phyloP scores from a whole-genome alignment of 2,329 filamentous ascomycete genomes.

The Neodidymelliopsis sp. region DNA sequence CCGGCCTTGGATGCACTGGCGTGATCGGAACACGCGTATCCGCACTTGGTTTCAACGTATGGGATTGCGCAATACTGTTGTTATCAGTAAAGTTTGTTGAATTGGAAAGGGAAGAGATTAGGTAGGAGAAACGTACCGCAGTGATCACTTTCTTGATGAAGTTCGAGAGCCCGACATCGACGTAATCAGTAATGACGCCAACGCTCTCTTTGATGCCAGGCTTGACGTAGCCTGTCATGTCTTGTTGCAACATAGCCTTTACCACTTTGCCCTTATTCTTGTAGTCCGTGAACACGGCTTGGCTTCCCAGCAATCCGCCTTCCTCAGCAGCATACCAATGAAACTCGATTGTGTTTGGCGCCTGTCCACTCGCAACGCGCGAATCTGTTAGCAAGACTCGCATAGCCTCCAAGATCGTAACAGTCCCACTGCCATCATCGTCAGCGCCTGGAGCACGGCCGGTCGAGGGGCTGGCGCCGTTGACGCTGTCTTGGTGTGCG shows the following conservation, averaged over 20 bases:
- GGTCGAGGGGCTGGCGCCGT: slow-evolving; percentile 81
- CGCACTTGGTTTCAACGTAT: slow-evolving; percentile 84
- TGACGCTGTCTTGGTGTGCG: slow-evolving; percentile 93
- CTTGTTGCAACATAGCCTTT: slow-evolving; percentile 96
- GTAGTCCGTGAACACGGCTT: slow-evolving; percentile 85
- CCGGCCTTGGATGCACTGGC: slow-evolving; percentile 74
- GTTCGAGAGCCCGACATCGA: slow-evolving; percentile 77
- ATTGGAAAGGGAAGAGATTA: background rate
- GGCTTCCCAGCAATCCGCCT: slow-evolving; percentile 82
- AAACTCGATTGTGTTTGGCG: slow-evolving; percentile 88
- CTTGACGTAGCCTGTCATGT: slow-evolving; percentile 85
- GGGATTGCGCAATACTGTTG: slow-evolving; percentile 87
- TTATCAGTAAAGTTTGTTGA: too few species aligned
- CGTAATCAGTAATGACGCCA: slow-evolving; percentile 90
- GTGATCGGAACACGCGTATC: slow-evolving; percentile 81
- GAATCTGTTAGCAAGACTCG: slow-evolving; percentile 76
- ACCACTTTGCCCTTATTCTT: slow-evolving; percentile 75
- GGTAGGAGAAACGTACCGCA: slow-evolving; percentile 40
- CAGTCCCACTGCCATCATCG: slow-evolving; percentile 88
- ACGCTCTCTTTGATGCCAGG: slow-evolving; percentile 82
- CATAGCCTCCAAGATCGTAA: slow-evolving; percentile 91
- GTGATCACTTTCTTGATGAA: slow-evolving; percentile 90
- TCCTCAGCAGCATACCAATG: slow-evolving; percentile 96
- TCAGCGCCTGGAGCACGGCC: slow-evolving; percentile 88
- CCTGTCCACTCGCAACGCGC: slow-evolving; percentile 72